Base-by-base conservation (phyloP, 1,284 basidiomycete genomes). In the Takashimella tepidaria region DNA sequence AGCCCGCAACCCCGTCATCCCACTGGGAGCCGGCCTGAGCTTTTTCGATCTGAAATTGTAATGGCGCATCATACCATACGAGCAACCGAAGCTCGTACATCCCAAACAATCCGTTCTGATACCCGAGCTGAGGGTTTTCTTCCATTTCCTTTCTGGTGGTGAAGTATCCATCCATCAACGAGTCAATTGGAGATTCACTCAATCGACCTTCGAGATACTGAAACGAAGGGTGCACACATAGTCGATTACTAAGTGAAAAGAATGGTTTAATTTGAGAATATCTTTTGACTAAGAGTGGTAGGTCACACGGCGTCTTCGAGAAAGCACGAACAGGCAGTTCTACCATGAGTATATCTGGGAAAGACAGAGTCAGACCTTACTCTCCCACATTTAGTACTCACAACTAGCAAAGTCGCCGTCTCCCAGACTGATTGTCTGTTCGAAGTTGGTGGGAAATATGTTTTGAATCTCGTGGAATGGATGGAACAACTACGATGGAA, bases 381-480 rank as follows among this genome's bases (percentile, higher is more conserved):
- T 8, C 31, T 37, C 31, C 16, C 16, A 37, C n/a, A 2, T 8
- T 5, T 13, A 11, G 6, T 3, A 53, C 60, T 59, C 45, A 64
- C 62, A 67, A 12, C 55, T 47, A 2, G 56, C 66, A 3, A 67
- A 47, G 26, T 70, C 66, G 26, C 60, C 60, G 37, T 70, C 66
- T 19, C 63, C 64, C 21, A 56, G 49, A 3, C 25, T 43, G 5
- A 62, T 37, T 0, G 60, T 63, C 1, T 37, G 31, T 8, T 37
- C 31, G 31, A 37, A 37, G 16, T 8, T 37, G 31, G 8, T 16
- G 10, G 31, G 31, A 16, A 37, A 37, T 16, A 8, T 8, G 16
- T 8, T 16, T 16, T 37, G 10, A 37, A 37, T 8, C 16, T 37
- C 31, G 31, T 37, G 31, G 8, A 37, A 16, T 37, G 31, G 31